Base-by-base conservation (phyloP, 2,329 filamentous ascomycete species). In the Paecilomyces sp. region DNA sequence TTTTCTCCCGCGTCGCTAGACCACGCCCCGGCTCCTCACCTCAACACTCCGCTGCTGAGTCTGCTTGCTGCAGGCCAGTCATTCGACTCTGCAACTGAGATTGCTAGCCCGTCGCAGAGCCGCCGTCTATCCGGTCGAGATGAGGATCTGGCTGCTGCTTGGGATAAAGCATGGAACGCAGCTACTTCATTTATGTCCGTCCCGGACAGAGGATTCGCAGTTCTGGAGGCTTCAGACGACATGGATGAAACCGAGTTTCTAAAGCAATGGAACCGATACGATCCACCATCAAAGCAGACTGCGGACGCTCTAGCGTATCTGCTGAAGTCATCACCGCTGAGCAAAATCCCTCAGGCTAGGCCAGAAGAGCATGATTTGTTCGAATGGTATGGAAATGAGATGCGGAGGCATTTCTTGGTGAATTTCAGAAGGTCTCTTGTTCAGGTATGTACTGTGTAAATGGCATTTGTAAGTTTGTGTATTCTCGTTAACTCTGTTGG, bases 321-420 rank as follows among this genome's bases (percentile, higher is more conserved):
- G 15, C 59, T 65, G 2, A 63, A 65, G 8, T 58, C 63, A 9
- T 57, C 65, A 7, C 66, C 65, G 9, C 54, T 13, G 50, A 68
- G 65, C 5, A 62, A 47, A 41, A 57, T 57, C 24, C 54, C 60
- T 41, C 60, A 63, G 15, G 57, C 57, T n/a, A 61, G 62, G 4
- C 58, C 57, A 12, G 64, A 65, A 31, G 65, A 68, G 50, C 65
- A 69, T 58, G 70, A 72, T 59, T 61, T 80, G 30, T 60, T 76
- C 47, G 66, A 71, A 47, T 79, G 77, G 77, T 79, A 79, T 65
- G 70, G 70, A n/a, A 69, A 72, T 61, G 76, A 79, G 63, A 72
- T 76, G 12, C 68, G 74, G 52, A 69, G 74, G 58, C 77, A 79
- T 66, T 80, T 78, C 60, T 58, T 78, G 31, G 64, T 61, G 7